Conservation (phyloP, 2,329 filamentous ascomycete species). For the Lasiodiplodia hormozganensis region DNA sequence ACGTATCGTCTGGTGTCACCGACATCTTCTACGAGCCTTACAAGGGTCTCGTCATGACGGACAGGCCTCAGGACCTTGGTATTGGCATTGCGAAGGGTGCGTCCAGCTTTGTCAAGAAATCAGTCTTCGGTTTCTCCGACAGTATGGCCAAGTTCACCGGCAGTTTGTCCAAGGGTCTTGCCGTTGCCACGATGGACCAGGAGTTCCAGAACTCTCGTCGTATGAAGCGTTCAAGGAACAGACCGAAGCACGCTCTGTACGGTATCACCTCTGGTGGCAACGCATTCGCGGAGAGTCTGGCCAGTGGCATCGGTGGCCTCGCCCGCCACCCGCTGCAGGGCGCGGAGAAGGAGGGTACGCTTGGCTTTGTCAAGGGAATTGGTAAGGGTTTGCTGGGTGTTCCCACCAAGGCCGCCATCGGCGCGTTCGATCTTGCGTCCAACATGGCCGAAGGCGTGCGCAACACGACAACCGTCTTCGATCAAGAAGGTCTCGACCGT, state of each 20-base stretch:
- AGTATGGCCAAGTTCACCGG: constrained; percentile 98
- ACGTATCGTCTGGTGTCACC: constrained; percentile 93
- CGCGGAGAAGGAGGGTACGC: constrained; percentile 90
- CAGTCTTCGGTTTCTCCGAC: constrained; percentile 95
- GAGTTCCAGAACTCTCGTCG: constrained; percentile 97
- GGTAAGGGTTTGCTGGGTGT: constrained; percentile 93
- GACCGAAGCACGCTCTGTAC: constrained; percentile 96
- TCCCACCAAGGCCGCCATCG: constrained; percentile 96
- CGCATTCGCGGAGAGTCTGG: constrained; percentile 89
- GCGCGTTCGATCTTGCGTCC: constrained; percentile 94
- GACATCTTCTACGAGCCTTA: constrained; percentile 99
- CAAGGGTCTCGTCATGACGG: constrained; percentile 94
- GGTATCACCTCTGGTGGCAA: constrained; percentile 95
- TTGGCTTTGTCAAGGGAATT: constrained; percentile 96
- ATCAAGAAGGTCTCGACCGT: constrained; percentile 90
- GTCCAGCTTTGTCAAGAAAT: constrained; percentile 97
- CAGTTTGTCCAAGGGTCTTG: constrained; percentile 93
- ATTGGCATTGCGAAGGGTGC: constrained; percentile 96
- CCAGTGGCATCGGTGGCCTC: constrained; percentile 90
- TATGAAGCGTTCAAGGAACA: constrained; percentile 89
- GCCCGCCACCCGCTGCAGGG: constrained; percentile 94
- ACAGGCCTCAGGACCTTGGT: constrained; percentile 92
- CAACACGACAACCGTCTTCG: constrained; percentile 98
- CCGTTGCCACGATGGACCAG: constrained; percentile 94
- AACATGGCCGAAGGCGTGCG: constrained; percentile 97